Percentiles rank a stretch among this genome's conserved stretches.
Evolutionary conservation across 345 rosid species (phyloP).

Genomic region (Firmiana major): DNA sequence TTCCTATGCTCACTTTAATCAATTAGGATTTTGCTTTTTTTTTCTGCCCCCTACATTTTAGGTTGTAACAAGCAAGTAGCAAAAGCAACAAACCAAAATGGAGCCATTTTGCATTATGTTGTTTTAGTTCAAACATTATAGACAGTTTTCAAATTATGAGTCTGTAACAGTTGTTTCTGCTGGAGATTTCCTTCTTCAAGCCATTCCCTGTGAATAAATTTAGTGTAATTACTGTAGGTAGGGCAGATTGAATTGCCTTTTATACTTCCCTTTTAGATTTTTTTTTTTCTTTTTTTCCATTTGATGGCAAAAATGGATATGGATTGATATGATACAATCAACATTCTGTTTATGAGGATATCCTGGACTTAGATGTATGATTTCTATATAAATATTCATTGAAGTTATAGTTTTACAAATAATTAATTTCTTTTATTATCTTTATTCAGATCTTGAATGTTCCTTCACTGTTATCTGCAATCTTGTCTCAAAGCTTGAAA

Average conservation of each 20-base stretch:
- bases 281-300: neutral
- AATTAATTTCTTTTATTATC: neutral
- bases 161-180: neutral
- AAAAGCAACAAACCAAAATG: neutral
- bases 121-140: neutral
- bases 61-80: neutral
- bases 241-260: neutral
- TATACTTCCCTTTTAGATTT: neutral
- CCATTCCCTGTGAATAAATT: neutral
- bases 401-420: neutral
- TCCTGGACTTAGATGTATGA: neutral
- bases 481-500: slow-evolving; percentile 61
- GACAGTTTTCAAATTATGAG: neutral
- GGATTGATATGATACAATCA: neutral
- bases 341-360: neutral
- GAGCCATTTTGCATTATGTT: neutral
- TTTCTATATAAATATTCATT: neutral
- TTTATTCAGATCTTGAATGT: slow-evolving; percentile 79
- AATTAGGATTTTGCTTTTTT: neutral
- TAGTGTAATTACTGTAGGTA: neutral
- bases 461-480: slow-evolving; percentile 92
- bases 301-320: neutral
- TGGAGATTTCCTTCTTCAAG: neutral
- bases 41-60: neutral
- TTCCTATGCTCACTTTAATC: neutral